Conservation (phyloP, 495 filamentous ascomycete genomes). For the Daldinia concentrica region DNA sequence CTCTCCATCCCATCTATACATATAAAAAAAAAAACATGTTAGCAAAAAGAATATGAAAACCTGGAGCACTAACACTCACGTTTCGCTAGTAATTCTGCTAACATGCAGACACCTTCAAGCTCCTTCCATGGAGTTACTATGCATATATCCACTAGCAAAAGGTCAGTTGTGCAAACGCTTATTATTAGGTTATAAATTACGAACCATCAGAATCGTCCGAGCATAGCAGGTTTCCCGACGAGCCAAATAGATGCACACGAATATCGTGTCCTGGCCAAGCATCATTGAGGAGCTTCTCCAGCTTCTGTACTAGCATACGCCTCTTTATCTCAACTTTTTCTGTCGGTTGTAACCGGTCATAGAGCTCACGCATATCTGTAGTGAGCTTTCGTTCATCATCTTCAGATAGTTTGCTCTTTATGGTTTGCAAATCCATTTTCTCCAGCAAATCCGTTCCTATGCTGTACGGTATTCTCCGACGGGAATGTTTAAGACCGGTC, state of each 20-base stretch:
- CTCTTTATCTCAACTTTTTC: constrained; percentile 79
- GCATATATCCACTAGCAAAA: constrained; percentile 85
- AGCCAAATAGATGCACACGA: constrained; percentile 92
- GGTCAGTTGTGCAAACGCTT: constrained; percentile 38
- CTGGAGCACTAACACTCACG: constrained; percentile 60
- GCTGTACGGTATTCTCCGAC: constrained; percentile 87
- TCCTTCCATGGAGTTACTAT: constrained; percentile 88
- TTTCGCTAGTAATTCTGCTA: constrained; percentile 83
- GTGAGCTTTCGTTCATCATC: constrained; percentile 82
- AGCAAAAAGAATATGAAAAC: constrained; percentile 44
- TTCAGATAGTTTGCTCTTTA: constrained; percentile 69
- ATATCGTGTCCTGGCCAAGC: constrained; percentile 94
- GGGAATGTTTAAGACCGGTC: constrained; percentile 58
- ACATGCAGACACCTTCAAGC: constrained; percentile 84
- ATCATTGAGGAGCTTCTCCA: constrained; percentile 84
- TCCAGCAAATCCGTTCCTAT: constrained; percentile 80
- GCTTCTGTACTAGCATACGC: constrained; percentile 78
- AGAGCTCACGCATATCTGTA: constrained; percentile 82
- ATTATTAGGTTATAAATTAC: constrained; percentile 41
- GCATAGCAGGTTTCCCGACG: constrained; percentile 93
- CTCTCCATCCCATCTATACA: constrained; percentile 98
- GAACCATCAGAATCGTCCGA: constrained; percentile 96
- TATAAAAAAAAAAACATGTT: constrained; percentile 40
- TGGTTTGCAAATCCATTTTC: constrained; percentile 71
- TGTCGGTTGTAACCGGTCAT: constrained; percentile 84